These are phyloP conservation scores for Lotus japonicus DNA, from an alignment of 306 rosid species.

Conservation along the genomic window DNA sequence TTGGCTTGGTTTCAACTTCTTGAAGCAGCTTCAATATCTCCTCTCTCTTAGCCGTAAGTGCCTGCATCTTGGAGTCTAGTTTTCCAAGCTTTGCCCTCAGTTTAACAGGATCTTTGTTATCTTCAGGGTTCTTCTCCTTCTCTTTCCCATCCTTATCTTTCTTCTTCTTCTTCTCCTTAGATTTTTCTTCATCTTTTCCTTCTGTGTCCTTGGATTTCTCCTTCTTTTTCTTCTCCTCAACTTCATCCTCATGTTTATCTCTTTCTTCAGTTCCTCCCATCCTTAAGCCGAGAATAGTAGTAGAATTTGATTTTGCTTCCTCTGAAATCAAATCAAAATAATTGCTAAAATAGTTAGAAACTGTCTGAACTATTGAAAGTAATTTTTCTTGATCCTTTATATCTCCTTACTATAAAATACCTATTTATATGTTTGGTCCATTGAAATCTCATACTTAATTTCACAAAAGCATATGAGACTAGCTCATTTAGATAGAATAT, in stretches of 20 bases:
- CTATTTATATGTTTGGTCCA: too few relatives aligned
- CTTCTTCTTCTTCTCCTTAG: constrained; percentile 30
- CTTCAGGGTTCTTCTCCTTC: constrained; percentile 53
- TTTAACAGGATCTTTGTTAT: constrained; percentile 43
- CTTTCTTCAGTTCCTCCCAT: constrained; percentile 42
- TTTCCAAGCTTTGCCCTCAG: constrained; percentile 54
- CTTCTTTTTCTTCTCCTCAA: constrained; percentile 19
- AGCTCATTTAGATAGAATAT: too few relatives aligned
- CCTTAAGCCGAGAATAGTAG: background rate
- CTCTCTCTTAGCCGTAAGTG: constrained; percentile 35
- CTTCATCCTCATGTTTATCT: background rate
- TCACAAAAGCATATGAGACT: too few relatives aligned
- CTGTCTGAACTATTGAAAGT: background rate
- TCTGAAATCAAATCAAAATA: constrained; percentile 16
- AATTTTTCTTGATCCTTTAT: too few relatives aligned
- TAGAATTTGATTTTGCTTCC: constrained; percentile 2
- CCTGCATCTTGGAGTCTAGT: constrained; percentile 48
- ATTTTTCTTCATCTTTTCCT: constrained; percentile 15
- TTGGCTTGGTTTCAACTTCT: constrained; percentile 32
- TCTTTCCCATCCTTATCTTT: constrained; percentile 21
- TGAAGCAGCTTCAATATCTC: constrained; percentile 42
- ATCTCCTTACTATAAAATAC: too few relatives aligned
- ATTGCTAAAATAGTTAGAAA: background rate
- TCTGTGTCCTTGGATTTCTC: background rate
- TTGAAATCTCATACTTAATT: too few relatives aligned